These are phyloP conservation scores for Diplodia sapinea DNA, from an alignment of 2,329 filamentous ascomycete species.

Conservation along the genomic window DNA sequence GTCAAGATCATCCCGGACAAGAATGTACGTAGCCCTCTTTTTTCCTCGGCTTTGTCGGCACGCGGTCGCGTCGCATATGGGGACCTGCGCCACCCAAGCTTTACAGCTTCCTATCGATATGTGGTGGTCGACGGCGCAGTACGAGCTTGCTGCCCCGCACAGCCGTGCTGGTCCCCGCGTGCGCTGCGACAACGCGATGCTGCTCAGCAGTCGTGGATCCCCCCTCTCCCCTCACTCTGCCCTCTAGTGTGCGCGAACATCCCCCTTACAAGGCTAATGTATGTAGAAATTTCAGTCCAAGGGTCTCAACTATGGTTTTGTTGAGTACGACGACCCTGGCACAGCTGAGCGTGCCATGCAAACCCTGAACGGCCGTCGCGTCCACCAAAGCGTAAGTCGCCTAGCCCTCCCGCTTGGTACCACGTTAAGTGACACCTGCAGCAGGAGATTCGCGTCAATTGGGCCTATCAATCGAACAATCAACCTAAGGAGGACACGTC, in stretches of 20 bases:
- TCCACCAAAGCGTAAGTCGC: slow-evolving; percentile 85
- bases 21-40: slow-evolving; percentile 70
- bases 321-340: slow-evolving; percentile 97
- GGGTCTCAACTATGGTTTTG: slow-evolving; percentile 98
- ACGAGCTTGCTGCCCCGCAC: slow-evolving; percentile 13
- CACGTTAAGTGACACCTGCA: slow-evolving; percentile 35
- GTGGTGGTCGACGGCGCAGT: not conserved
- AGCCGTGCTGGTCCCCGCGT: not conserved
- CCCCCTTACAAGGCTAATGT: slow-evolving; percentile 27
- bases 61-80: slow-evolving; percentile 28
- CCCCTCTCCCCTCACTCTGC: not conserved
- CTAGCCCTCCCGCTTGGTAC: slow-evolving; percentile 14
- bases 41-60: slow-evolving; percentile 26
- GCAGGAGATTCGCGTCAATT: slow-evolving; percentile 98
- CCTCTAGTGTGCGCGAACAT: slow-evolving; percentile 14
- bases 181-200: slow-evolving; percentile 6
- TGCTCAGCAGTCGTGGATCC: not conserved
- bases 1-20: slow-evolving; percentile 99
- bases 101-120: slow-evolving; percentile 21
- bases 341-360: slow-evolving; percentile 97
- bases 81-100: slow-evolving; percentile 29
- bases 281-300: slow-evolving; percentile 69
- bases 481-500: slow-evolving; percentile 96
- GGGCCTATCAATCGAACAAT: slow-evolving; percentile 98
- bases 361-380: slow-evolving; percentile 91